Base-by-base conservation (phyloP, 2,329 filamentous ascomycete genomes). In the Cladobotryum protrusum region DNA sequence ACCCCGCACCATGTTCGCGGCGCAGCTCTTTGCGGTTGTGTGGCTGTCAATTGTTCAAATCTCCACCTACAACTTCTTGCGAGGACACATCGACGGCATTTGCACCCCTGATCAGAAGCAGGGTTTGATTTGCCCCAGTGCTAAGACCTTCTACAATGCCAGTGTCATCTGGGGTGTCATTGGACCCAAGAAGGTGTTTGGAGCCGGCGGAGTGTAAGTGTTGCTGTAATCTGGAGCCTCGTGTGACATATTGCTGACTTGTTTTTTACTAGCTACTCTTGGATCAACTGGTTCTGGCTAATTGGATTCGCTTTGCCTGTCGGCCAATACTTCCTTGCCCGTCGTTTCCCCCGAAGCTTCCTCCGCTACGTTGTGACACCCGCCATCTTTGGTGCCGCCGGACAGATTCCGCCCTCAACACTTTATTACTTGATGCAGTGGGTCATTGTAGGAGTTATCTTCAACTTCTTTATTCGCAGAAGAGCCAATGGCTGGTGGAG, bases 161-260 rank as follows among this genome's bases (percentile, higher is more conserved):
- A 78, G 75, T 11, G 70, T 81, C 5, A 74, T 81, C 48, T 81
- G 79, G 79, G 81, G 81, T 50, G 69, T 79, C 18, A 79, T 84
- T 44, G 81, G 64, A 1, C 64, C 64, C 2, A 54, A 43, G 37
- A 56, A 56, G 24, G 61, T 66, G 45, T 64, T 65, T 42, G 62
- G 63, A n/a, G 55, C 57, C n/a, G 63, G 63, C 18, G 63, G 71
- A 12, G 48, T 57, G 20, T 54, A 9, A 29, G 24, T 29, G 11
- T 29, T 8, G 24, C 24, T 8, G 24, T 29, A 8, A 6, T 9
- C 3, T 29, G 11, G 24, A 29, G 3, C 24, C 24, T 29, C 6
- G 24, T 8, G 7, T 29, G 24, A 29, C 24, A 29, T 8, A 5
- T 6, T 8, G 11, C 24, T 29, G 24, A 29, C 24, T 29, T 8